A percentile compares a stretch with the other conserved stretches of the same genome.
These are phyloP conservation scores for Neospora caninum DNA, from an alignment of 169 alveolate species.

Conservation along the genomic window DNA sequence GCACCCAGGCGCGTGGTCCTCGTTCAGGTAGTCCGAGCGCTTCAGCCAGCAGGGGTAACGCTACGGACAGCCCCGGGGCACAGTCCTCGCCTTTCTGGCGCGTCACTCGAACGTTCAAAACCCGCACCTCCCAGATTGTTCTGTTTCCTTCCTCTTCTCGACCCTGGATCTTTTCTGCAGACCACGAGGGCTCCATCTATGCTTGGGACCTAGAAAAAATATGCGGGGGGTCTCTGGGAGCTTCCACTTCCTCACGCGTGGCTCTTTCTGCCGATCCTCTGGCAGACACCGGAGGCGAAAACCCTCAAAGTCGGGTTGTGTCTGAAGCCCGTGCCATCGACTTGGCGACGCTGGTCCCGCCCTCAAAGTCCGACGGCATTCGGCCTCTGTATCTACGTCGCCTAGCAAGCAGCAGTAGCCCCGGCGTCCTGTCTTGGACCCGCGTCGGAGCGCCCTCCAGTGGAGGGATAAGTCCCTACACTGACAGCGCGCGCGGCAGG, in stretches of 20 bases:
- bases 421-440: neutral
- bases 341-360: neutral
- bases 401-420: neutral
- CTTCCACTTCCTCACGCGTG: neutral
- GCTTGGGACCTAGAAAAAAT: constrained; percentile 27
- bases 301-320: neutral
- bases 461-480: neutral
- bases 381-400: neutral
- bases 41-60: neutral
- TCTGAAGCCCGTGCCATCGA: neutral
- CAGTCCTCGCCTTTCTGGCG: neutral
- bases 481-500: neutral
- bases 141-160: neutral
- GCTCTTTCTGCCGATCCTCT: neutral
- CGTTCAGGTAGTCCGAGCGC: neutral
- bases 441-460: neutral
- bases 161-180: neutral
- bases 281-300: neutral
- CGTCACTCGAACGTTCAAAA: constrained; percentile 7
- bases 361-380: neutral
- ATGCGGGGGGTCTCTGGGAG: neutral
- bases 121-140: constrained; percentile 27
- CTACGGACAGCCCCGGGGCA: neutral
- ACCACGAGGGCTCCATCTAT: constrained; percentile 40
- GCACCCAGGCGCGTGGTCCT: neutral